Base-by-base conservation (phyloP, 1,139 yeast genomes). In the Debaryomyces coudertii region DNA sequence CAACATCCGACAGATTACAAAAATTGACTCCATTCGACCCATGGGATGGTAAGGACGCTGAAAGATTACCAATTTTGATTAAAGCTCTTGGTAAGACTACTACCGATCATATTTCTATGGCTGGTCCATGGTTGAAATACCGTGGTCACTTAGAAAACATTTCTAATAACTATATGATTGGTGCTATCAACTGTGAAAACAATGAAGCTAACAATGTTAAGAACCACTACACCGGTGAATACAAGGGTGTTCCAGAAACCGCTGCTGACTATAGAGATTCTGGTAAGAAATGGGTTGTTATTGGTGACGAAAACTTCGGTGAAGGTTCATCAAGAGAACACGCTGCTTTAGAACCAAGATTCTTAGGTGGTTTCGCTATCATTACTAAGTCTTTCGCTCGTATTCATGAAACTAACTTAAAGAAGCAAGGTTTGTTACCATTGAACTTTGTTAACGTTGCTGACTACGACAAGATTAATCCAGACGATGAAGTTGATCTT, bases 71-170 rank as follows among this genome's bases (percentile, higher is more conserved):
- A 72, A 90, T 93, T 60, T 87, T 93, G 76, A 90, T 93, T 76
- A 93, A 93, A 82, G 89, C 97, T 60, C 80, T 86, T 59, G 98
- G 98, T 79, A 93, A 93, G 84, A 90, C 97, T 73, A 93, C 99
- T 67, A 93, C 99, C 62, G 99, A 93, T 79, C 98, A 93, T 80
- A 93, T 93, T 67, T 92, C 98, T 66, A 90, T 89, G 95, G 99
- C 99, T 69, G 99, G 99, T 78, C 98, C 98, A 70, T 93, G 99
- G 99, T 89, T 93, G 83, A 93, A 93, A 82, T 93, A 93, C 95
- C 90, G 98, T 83, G 99, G 99, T 79, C 99, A 93, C 80, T 83
- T 93, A 79, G 95, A 90, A 80, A 93, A 93, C 86, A 93, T 93
- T 69, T 90, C 98, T 65, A 90, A 92, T 83, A 93, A 93, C 83